phyloP scores from a whole-genome alignment of 768 basidiomycete species.

The Chalciporus sphaerocephalus region DNA sequence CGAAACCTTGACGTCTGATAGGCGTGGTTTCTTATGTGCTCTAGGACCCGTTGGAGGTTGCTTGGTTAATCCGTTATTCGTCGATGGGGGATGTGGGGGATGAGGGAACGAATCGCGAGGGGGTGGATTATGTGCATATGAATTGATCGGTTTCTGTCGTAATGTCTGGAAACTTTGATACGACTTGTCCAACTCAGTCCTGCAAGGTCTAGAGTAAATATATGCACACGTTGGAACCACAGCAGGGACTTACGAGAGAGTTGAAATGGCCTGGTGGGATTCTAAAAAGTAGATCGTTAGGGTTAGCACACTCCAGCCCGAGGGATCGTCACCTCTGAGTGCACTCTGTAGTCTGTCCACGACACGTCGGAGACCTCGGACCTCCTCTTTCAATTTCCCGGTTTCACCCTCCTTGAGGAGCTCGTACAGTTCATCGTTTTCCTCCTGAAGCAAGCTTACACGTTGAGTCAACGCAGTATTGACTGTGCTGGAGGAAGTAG shows the following conservation, averaged over 20 bases:
- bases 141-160: constrained; percentile 37
- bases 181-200: constrained; percentile 73
- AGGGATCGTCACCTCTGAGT: constrained; percentile 56
- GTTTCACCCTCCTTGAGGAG: constrained; percentile 71
- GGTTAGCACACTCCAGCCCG: constrained; percentile 1
- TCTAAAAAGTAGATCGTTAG: constrained; percentile 41
- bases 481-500: constrained; percentile 50
- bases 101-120: constrained; percentile 45
- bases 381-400: constrained; percentile 79
- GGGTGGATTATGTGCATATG: constrained; percentile 31
- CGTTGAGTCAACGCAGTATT: constrained; percentile 73
- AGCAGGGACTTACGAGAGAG: constrained; percentile 59
- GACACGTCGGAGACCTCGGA: constrained; percentile 59
- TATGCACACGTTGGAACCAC: constrained; percentile 3
- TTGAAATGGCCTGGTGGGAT: constrained; percentile 67
- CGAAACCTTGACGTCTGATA: constrained; percentile 49
- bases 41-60: constrained; percentile 75
- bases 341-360: constrained; percentile 70
- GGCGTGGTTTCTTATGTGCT: constrained; percentile 73
- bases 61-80: constrained; percentile 39
- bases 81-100: constrained; percentile 27
- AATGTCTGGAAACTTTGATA: constrained; percentile 56
- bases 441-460: constrained; percentile 69
- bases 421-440: constrained; percentile 83
- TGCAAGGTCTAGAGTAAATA: constrained; percentile 30